A percentile compares a stretch with the other conserved stretches of the same genome.
These are phyloP conservation scores for Colletotrichum sansevieriae DNA, from an alignment of 2,329 filamentous ascomycete genomes.

Conservation along the genomic window DNA sequence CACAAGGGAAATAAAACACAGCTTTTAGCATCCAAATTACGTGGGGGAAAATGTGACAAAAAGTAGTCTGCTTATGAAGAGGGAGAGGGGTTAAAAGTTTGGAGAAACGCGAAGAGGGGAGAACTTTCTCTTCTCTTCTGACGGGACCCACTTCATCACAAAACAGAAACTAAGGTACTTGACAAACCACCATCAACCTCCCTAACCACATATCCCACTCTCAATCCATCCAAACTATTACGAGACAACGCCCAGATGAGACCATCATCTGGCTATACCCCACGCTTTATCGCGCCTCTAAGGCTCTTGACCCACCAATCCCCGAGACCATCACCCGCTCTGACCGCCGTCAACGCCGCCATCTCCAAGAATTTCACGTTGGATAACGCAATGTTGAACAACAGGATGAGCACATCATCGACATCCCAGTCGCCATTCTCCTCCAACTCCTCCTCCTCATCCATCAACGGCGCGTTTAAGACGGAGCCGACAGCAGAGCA, in stretches of 20 bases:
- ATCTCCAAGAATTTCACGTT: slow-evolving; percentile 8
- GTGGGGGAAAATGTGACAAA: no score
- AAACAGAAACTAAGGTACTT: no score
- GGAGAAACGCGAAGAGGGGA: no score
- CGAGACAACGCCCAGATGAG: slow-evolving; percentile 24
- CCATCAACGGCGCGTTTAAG: slow-evolving; percentile 4
- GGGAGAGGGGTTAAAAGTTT: no score
- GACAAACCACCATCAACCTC: background rate
- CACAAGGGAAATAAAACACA: no score
- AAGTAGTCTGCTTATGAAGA: no score
- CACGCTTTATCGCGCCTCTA: slow-evolving; percentile 28
- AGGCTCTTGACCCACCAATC: slow-evolving; percentile 25
- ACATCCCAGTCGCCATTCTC: slow-evolving; percentile 13
- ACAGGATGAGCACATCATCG: slow-evolving; percentile 37
- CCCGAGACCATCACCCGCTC: slow-evolving; percentile 28
- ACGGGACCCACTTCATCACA: background rate
- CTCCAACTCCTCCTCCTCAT: background rate
- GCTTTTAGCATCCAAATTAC: no score
- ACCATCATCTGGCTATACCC: slow-evolving; percentile 18
- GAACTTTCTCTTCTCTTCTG: no score
- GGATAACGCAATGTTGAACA: background rate
- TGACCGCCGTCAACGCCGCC: slow-evolving; percentile 22
- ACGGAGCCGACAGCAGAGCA: slow-evolving; percentile 1
- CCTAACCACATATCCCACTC: slow-evolving; percentile 14
- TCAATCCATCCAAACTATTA: slow-evolving; percentile 3